Conservation (phyloP, 768 basidiomycete species). For the Lyophyllum semitale region DNA sequence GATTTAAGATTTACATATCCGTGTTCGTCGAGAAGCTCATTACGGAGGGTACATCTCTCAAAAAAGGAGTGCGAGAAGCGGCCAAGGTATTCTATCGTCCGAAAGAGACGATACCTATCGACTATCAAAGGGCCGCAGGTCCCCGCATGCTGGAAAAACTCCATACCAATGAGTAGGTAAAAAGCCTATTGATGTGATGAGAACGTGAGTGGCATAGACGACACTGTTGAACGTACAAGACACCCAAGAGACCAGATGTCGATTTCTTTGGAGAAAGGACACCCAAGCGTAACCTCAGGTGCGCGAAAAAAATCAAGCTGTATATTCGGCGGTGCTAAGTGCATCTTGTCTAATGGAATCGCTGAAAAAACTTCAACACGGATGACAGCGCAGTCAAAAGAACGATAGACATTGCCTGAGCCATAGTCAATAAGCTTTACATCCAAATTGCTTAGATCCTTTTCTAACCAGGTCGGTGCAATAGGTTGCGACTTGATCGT, state of each 20-base stretch:
- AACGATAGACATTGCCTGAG: background rate
- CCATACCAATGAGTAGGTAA: background rate
- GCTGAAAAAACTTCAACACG: background rate
- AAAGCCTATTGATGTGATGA: background rate
- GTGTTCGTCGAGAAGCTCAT: background rate
- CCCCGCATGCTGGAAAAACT: too few species aligned
- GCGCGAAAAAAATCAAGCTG: background rate
- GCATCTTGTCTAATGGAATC: background rate
- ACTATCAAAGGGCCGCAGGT: background rate
- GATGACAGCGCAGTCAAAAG: background rate
- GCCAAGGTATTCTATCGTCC: background rate
- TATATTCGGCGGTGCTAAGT: background rate
- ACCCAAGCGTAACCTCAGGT: background rate
- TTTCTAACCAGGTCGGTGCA: background rate
- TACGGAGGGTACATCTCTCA: background rate
- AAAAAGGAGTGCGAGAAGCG: background rate
- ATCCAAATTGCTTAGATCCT: background rate
- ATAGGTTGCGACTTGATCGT: conserved; percentile 1
- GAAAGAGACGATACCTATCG: background rate
- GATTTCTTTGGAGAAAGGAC: background rate
- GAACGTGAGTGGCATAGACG: too few species aligned
- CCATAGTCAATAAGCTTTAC: conserved; percentile 4
- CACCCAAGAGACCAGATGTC: conserved; percentile 3
- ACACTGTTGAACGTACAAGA: background rate
- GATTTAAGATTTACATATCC: too few species aligned